Evolutionary conservation across 2,329 filamentous ascomycete genomes (phyloP).

Genomic region (Pestalotiopsis sp.): DNA sequence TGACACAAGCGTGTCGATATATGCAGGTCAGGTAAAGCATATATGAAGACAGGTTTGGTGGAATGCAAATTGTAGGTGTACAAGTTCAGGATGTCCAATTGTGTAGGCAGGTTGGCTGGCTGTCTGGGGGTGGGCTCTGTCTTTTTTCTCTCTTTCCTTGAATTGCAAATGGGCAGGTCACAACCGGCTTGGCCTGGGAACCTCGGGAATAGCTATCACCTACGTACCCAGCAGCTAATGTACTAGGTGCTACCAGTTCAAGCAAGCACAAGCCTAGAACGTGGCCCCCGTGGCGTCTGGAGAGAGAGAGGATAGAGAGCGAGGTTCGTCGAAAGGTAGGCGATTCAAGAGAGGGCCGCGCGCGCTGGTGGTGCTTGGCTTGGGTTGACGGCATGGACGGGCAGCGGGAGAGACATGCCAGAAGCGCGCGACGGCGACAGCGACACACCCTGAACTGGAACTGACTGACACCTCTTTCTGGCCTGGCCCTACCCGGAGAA

Average conservation of each 20-base stretch:
- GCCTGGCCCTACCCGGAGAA: not conserved
- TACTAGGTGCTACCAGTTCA: not conserved
- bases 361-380: not conserved
- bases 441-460: not conserved
- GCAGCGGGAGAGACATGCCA: not conserved
- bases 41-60: not conserved
- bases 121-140: not conserved
- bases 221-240: too few species aligned
- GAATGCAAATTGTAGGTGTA: not conserved
- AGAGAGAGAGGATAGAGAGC: not conserved
- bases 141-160: not conserved
- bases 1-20: not conserved
- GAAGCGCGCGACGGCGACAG: not conserved
- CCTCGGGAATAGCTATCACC: conserved; percentile 11
- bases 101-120: not conserved
- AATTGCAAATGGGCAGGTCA: conserved; percentile 15
- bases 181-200: conserved; percentile 7
- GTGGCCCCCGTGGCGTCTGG: not conserved
- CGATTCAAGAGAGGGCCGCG: not conserved
- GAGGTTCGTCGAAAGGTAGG: not conserved
- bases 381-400: not conserved
- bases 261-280: not conserved
- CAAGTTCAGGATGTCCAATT: not conserved
- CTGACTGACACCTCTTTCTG: not conserved
- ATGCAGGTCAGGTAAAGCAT: not conserved